Conservation (phyloP, 345 rosid genomes). For the Barbarea vulgaris region DNA sequence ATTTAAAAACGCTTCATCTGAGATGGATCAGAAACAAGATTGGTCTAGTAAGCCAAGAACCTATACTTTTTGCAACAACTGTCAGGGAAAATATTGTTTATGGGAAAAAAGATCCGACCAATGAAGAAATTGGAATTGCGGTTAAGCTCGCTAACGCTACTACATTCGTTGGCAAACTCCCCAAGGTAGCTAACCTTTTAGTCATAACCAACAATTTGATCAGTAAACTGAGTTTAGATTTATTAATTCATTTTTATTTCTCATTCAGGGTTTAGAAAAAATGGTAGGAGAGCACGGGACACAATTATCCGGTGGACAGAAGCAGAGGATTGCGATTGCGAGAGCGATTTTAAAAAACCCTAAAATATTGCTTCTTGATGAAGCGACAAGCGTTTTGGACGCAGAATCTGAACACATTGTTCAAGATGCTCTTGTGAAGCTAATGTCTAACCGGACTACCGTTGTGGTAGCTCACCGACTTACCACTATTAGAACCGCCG, state of each 20-base stretch:
- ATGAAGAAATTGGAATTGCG: background rate
- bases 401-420: slow-evolving; percentile 57
- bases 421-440: slow-evolving; percentile 16
- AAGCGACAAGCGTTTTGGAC: slow-evolving; percentile 73
- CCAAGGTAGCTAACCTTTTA: background rate
- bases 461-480: background rate
- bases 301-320: slow-evolving; percentile 57
- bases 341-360: slow-evolving; percentile 60
- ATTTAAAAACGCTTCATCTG: slow-evolving; percentile 33
- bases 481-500: background rate
- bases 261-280: background rate
- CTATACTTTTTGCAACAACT: slow-evolving; percentile 37
- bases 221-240: background rate
- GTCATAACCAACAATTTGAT: background rate
- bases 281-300: background rate
- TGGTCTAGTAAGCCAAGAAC: slow-evolving; percentile 49
- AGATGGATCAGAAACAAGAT: slow-evolving; percentile 29
- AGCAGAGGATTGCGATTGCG: slow-evolving; percentile 28
- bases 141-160: background rate
- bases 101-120: background rate
- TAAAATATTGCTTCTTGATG: slow-evolving; percentile 74
- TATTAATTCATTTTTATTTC: slow-evolving; percentile 15
- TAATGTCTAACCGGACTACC: background rate
- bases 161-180: background rate
- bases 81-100: slow-evolving; percentile 43